Base-by-base conservation (phyloP, 73 alveolate species). In the Symbiodinium pilosum region DNA sequence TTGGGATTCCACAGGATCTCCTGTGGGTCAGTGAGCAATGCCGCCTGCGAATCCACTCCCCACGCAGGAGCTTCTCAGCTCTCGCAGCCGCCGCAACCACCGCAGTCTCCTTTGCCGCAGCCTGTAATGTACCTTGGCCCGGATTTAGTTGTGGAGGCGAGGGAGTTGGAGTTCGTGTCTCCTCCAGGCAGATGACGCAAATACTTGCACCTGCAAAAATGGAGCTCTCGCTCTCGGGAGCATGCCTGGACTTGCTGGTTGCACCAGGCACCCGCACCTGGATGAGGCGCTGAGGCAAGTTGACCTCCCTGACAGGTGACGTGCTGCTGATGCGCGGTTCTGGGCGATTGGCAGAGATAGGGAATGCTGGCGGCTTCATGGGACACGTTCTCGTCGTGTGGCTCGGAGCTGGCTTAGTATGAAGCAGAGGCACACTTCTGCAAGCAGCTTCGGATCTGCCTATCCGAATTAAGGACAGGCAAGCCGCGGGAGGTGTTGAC, bases 311-410 rank as follows among this genome's bases (percentile, higher is more conserved):
- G 86, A 14, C 69, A 91, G 97, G 97, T 8, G 97, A 91, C 42
- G 97, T 91, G 83, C 88, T 91, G 52, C 77, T 93, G 84, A 73
- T 93, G 83, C 92, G 98, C 3, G 98, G 98, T 64, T 73, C 98
- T 7, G 98, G 98, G 26, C 98, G 93, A 32, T 47, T 93, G 93
- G 26, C 64, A 36, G 93, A 93, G 91, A 93, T 93, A 24, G 98
- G 98, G 83, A 81, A 73, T 28, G 98, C 98, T 4, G 98, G 98
- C n/a, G 98, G 98, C 85, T 77, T 93, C 85, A 77, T 93, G 98
- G 98, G 98, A 12, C 98, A 93, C 38, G 98, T 93, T 36, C 68
- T 93, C 68, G 98, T 93, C 43, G 98, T 93, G 97, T 7, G 3
- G 44, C 97, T 91, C 16, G 86, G 73, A 42, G 39, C 4, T 12